Percentiles rank a stretch among this genome's conserved stretches.
These are phyloP conservation scores for Craterostigma plantagineum DNA, from an alignment of 257 asterid species.

Conservation along the genomic window DNA sequence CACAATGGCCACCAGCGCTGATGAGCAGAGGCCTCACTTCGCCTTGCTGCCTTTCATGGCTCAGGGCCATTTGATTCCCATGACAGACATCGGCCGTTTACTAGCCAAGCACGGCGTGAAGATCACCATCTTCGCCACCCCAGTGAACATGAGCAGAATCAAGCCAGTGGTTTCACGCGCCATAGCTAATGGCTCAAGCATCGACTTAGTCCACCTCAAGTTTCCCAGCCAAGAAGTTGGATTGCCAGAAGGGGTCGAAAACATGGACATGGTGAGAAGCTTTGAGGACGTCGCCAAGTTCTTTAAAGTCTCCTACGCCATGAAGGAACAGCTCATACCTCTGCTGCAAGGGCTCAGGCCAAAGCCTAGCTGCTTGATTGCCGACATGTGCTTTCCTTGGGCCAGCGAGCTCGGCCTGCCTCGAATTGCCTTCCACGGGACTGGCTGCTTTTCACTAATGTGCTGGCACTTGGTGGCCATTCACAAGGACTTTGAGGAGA, in stretches of 20 bases:
- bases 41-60: conserved; percentile 1
- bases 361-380: background rate
- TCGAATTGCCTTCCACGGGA: background rate
- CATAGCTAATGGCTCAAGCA: background rate
- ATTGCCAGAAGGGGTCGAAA: background rate
- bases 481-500: background rate
- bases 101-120: background rate
- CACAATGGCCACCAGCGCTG: background rate
- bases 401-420: background rate
- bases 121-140: background rate
- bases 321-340: background rate
- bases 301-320: background rate
- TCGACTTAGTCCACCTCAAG: background rate
- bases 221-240: background rate
- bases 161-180: background rate
- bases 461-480: background rate
- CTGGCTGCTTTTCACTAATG: background rate
- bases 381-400: conserved; percentile 1
- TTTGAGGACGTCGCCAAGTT: background rate
- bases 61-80: conserved; percentile 1
- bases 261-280: background rate
- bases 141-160: background rate
- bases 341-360: background rate
- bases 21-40: conserved; percentile 1
- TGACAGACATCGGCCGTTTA: background rate